These are phyloP conservation scores for Rhododendron mucronatum DNA, from an alignment of 148 eudicot genomes.

Conservation along the genomic window DNA sequence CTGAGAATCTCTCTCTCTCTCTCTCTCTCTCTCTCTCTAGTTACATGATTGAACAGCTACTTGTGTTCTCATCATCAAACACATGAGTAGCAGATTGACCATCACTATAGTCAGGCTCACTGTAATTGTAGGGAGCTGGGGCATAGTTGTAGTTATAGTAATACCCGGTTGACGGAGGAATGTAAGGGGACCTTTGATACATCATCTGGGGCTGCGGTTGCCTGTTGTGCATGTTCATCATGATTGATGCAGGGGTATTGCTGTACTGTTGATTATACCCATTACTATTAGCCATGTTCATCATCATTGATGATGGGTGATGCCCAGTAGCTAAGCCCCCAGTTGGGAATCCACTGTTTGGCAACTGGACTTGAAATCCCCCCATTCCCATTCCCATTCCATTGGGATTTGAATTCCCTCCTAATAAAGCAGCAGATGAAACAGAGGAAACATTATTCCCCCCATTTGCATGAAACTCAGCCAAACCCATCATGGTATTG, in stretches of 20 bases:
- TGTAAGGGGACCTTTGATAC: conserved; percentile 66
- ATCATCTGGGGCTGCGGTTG: conserved; percentile 60
- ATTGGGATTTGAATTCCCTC: conserved; percentile 18
- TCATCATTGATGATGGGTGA: conserved; percentile 36
- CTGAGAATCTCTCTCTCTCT: not conserved
- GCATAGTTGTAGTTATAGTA: conserved; percentile 54
- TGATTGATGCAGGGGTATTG: conserved; percentile 28
- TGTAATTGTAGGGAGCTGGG: conserved; percentile 31
- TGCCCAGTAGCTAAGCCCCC: conserved; percentile 24
- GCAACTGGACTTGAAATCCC: conserved; percentile 17
- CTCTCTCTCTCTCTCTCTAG: not conserved
- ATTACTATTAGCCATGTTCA: conserved; percentile 29
- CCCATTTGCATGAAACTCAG: conserved; percentile 36
- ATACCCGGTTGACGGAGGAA: conserved; percentile 58
- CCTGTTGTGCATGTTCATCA: conserved; percentile 56
- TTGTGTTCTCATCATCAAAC: conserved; percentile 55
- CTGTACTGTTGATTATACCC: conserved; percentile 12
- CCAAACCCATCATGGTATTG: conserved; percentile 37
- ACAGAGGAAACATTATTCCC: conserved; percentile 7
- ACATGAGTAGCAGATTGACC: conserved; percentile 33
- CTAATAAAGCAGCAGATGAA: conserved; percentile 3
- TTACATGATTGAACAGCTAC: conserved; percentile 65
- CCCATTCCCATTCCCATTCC: conserved; percentile 14
- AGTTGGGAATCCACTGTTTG: conserved; percentile 19
- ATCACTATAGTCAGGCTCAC: conserved; percentile 22